Base-by-base conservation (phyloP, 2,329 filamentous ascomycete species). In the Mariannaea elegans region DNA sequence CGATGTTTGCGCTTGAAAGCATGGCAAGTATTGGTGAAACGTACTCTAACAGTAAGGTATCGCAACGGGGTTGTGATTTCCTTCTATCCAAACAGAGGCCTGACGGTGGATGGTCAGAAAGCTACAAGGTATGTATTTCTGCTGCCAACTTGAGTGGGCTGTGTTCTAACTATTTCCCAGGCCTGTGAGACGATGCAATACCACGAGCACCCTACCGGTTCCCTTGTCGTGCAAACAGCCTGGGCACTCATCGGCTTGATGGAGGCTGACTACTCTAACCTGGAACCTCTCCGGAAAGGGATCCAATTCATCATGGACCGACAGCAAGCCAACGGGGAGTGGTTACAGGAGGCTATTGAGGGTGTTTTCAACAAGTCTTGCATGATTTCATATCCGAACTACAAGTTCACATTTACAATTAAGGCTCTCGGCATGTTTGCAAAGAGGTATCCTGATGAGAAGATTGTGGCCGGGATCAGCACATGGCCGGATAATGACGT, bases 321-420 rank as follows among this genome's bases (percentile, higher is more conserved):
- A 47, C 95, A 99, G 80, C 89, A 93, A 76, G 74, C 82, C 3
- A 97, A 97, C 72, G 95, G 95, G 31, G 94, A 97, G 79, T 99
- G 95, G 95, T 75, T 91, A 66, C 94, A 97, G 74, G 95, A 98
- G 77, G 90, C 91, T 1, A 98, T 99, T 69, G 95, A 99, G 76
- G 95, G 95, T 2, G 95, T 99, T 10, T 99, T 99, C 79, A 99
- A 99, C 79, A 97, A 97, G 82, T 95, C 90, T 71, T 98, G 94
- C 82, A 98, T 97, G 93, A 99, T 99, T 66, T 95, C 93, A 1
- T 99, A 99, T 73, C 94, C 94, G 41, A 99, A 99, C 82, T 99
- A 99, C 83, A 99, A 98, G 81, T 95, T 97, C 75, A 91, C 90
- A 59, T 99, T 97, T 77, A 89, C 94, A 1, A 91, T 98, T 74